Conservation (phyloP, 139 green algal species). For the Chlorella vulgaris region DNA sequence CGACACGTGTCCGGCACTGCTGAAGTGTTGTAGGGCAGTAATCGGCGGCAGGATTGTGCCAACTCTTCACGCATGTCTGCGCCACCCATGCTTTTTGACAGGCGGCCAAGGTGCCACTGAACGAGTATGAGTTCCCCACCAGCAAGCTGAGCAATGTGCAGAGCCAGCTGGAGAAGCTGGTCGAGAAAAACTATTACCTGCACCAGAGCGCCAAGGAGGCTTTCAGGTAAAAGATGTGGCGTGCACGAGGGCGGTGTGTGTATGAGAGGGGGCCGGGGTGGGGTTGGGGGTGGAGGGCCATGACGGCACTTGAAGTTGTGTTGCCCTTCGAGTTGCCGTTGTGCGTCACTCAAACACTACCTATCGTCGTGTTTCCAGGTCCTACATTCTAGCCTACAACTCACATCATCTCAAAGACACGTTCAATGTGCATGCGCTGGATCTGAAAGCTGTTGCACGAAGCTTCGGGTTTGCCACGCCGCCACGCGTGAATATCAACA, state of each 20-base stretch:
- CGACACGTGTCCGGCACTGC: not conserved
- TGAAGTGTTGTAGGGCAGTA: not conserved
- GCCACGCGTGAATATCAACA: constrained; percentile 88
- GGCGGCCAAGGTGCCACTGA: constrained; percentile 68
- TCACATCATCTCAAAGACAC: constrained; percentile 94
- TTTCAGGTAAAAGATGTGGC: constrained; percentile 52
- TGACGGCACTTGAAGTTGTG: not conserved
- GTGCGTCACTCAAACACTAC: not conserved
- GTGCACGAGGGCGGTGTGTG: no score
- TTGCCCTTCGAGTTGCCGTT: not conserved
- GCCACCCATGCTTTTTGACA: constrained; percentile 1
- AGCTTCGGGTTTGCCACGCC: constrained; percentile 94
- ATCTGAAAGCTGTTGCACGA: constrained; percentile 85
- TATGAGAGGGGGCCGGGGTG: no score
- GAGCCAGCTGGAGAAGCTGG: constrained; percentile 94
- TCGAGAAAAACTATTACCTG: constrained; percentile 99
- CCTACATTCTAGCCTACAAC: constrained; percentile 98
- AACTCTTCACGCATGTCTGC: no score
- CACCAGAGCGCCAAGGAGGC: constrained; percentile 84
- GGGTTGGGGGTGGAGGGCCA: no score
- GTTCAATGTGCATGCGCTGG: constrained; percentile 97
- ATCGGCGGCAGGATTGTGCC: no score
- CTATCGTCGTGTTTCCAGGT: constrained; percentile 57
- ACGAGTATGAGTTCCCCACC: constrained; percentile 98
- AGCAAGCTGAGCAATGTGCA: constrained; percentile 98